Conservation (phyloP, 768 basidiomycete genomes). For the Clitopilus hobsonii region DNA sequence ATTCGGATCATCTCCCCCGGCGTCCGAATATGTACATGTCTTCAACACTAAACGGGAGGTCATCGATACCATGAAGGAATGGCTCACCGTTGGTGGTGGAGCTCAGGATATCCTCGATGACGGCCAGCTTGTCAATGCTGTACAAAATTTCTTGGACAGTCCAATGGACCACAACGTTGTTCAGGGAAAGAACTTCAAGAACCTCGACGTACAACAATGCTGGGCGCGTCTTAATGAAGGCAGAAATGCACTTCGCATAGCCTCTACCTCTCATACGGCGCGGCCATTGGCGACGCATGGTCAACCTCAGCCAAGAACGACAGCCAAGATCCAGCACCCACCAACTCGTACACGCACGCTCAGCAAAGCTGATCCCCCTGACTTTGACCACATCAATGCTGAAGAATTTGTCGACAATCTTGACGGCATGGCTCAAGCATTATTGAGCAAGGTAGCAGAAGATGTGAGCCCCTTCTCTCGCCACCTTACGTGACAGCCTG, state of each 20-base stretch:
- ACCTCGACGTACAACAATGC: slow-evolving; percentile 40
- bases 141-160: slow-evolving; percentile 57
- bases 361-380: slow-evolving; percentile 46
- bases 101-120: slow-evolving; percentile 79
- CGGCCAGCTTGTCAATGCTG: slow-evolving; percentile 49
- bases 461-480: slow-evolving; percentile 41
- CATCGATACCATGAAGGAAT: slow-evolving; percentile 61
- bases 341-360: slow-evolving; percentile 13
- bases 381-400: slow-evolving; percentile 57
- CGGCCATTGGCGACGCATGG: slow-evolving; percentile 41
- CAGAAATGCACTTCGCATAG: slow-evolving; percentile 31
- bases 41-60: slow-evolving; percentile 57
- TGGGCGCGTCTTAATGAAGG: slow-evolving; percentile 41
- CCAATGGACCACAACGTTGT: slow-evolving; percentile 48
- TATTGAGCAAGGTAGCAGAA: slow-evolving; percentile 72
- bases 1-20: slow-evolving; percentile 33
- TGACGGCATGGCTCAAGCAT: slow-evolving; percentile 71
- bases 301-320: slow-evolving; percentile 14
- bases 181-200: slow-evolving; percentile 34
- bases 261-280: slow-evolving; percentile 54
- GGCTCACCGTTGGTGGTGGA: slow-evolving; percentile 71
- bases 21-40: slow-evolving; percentile 43
- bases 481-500: slow-evolving; percentile 1
- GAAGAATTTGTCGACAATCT: slow-evolving; percentile 75
- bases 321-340: slow-evolving; percentile 5